Base-by-base conservation (phyloP, 257 asterid genomes). In the Pogostemon cablin region DNA sequence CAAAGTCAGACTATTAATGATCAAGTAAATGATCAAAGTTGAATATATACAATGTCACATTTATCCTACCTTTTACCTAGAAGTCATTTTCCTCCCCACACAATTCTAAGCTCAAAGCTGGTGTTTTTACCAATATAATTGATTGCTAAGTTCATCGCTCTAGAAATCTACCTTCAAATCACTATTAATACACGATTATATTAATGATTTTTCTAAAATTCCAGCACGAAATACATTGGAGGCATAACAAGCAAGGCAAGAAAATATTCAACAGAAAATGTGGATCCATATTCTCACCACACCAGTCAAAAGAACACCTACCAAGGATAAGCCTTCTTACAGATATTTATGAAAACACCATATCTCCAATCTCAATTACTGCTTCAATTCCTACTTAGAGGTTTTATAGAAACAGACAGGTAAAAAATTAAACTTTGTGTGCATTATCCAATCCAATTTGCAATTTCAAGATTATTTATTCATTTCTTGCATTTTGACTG, bases 271-370 rank as follows among this genome's bases (percentile, higher is more conserved):
- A 20, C 69, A 46, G 38, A 35, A 64, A 32, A 65, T 48, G 40
- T 39, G 62, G 78, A 74, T 57, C 67, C 53, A 58, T 25, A 74
- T 40, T 49, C 52, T 67, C 15, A 47, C 41, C 34, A 67, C 9
- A 41, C 69, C 58, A 61, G 47, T 60, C 48, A 75, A 50, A 61
- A 35, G 7, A 62, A 15, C 4, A 10, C 17, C 72, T 62, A 37
- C 32, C 1, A 44, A 67, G 63, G 6, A n/a, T 11, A 39, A 17
- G 38, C 44, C 43, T 58, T n/a, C 7, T 39, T 37, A 44, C 53
- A 62, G 15, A 20, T 55, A 43, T 48, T 43, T 10, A 46, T n/a
- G 55, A 6, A 17, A 65, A 44, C 48, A 25, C 9, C 9, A 55
- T 7, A 65, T 39, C 43, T 47, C 57, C 39, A 20, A 71, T 25